Base-by-base conservation (phyloP, 108 stramenopile genomes). In the Skeletonema menzelii region DNA sequence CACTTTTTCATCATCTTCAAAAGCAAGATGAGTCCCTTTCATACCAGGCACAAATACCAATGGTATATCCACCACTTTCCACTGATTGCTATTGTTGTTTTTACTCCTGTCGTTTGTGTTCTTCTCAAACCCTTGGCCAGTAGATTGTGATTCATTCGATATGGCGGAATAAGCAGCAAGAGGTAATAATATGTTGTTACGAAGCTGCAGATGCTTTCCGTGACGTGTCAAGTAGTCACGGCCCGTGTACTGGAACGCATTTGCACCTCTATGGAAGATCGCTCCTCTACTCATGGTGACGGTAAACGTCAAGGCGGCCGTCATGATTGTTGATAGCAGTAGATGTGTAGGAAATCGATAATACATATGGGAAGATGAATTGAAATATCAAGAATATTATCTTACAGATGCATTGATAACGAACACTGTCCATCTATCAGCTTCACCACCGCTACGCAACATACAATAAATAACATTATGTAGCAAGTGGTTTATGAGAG, bases 1-100 rank as follows among this genome's bases (percentile, higher is more conserved):
- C 46, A 42, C 24, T 30, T 35, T 13, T 35, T 70, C 27, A 55
- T 63, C 65, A 27, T 71, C 65, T 40, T 62, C 59, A 55, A 80
- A 80, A 15, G 84, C 73, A 37, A 85, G 70, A 70, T 85, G 84
- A 1, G 82, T 76, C 19, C 84, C 84, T 61, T 85, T 85, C 79
- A 85, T 83, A 19, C 84, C 84, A 2, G 82, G 84, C 6, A 85
- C 65, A 59, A 85, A 85, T 11, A 85, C 81, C 14, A 85, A 65
- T 8, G 84, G 84, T 8, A 85, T 65, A 37, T 72, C 59, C 1
- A 79, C 59, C 3, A 71, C 30, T 24, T 77, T 49, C 76, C 76
- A 75, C 35, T 75, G 0, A 12, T 37, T 37, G 12, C 0, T 62
- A 7, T 56, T 42, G 47, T 62, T 67, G 22, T 8, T 53, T 53